Percentiles rank a stretch among this genome's conserved stretches.
Evolutionary conservation across 78 protist species (phyloP).

Genomic region (Dictyostelium discoideum): DNA sequence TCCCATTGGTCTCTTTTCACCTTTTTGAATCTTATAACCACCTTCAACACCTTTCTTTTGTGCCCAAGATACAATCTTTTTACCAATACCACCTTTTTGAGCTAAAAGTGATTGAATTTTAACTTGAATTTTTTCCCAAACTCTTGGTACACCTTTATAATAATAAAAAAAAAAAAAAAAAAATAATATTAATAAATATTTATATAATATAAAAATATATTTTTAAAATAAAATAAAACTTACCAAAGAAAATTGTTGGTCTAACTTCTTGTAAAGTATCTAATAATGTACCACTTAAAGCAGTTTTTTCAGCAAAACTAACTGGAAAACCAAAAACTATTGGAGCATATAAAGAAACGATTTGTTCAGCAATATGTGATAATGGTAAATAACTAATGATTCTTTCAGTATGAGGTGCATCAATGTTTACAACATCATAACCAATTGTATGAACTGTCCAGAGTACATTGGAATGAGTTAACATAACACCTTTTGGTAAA

Average conservation of each 20-base stretch:
- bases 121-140: conserved; percentile 94
- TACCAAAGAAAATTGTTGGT: conserved; percentile 87
- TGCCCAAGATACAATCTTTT: conserved; percentile 84
- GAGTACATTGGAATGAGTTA: conserved; percentile 83
- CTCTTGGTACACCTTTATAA: conserved; percentile 88
- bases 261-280: conserved; percentile 78
- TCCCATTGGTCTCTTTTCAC: conserved; percentile 79
- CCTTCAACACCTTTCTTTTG: conserved; percentile 78
- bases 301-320: conserved; percentile 86
- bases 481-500: conserved; percentile 89
- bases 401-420: conserved; percentile 26
- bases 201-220: no score
- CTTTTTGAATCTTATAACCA: conserved; percentile 58
- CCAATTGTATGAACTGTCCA: conserved; percentile 51
- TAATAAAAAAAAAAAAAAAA: conserved; percentile 16
- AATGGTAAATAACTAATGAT: conserved; percentile 90
- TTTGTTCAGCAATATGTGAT: conserved; percentile 91
- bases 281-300: conserved; percentile 71
- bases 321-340: conserved; percentile 70
- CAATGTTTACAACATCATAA: not conserved
- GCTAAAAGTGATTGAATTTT: conserved; percentile 35
- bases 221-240: no score
- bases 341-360: conserved; percentile 85
- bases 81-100: conserved; percentile 43
- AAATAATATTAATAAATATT: no score